Evolutionary conservation across 441 rosid species (phyloP).

Genomic region (Adansonia madagascariensis): DNA sequence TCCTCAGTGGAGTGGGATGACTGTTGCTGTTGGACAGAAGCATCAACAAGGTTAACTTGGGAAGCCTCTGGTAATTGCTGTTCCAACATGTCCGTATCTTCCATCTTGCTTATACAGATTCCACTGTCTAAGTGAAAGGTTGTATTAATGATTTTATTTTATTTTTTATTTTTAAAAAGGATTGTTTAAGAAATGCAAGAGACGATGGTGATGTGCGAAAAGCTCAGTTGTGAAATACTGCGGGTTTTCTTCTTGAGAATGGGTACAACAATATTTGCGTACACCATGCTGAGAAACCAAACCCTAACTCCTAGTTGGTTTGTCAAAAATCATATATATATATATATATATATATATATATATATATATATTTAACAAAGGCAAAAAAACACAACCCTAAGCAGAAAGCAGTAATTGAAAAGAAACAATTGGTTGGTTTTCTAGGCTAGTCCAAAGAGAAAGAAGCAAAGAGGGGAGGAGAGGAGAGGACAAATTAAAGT

Average conservation of each 20-base stretch:
- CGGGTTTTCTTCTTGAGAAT: not conserved
- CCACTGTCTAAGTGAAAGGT: constrained; percentile 16
- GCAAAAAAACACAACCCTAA: not conserved
- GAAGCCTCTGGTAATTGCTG: constrained; percentile 40
- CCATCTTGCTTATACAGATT: constrained; percentile 45
- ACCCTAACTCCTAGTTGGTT: constrained; percentile 28
- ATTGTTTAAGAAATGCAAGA: not conserved
- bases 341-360: no score
- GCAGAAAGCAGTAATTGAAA: not conserved
- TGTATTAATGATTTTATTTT: not conserved
- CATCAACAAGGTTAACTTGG: constrained; percentile 37
- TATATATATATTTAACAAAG: not conserved
- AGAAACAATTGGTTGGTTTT: not conserved
- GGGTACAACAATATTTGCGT: not conserved
- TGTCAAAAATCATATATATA: not conserved
- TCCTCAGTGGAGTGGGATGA: constrained; percentile 30
- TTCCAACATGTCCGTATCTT: constrained; percentile 55
- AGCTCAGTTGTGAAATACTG: not conserved
- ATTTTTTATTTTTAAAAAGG: not conserved
- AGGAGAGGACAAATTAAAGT: not conserved
- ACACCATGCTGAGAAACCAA: not conserved
- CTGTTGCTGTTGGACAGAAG: constrained; percentile 39
- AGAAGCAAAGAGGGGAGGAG: no score
- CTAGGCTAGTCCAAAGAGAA: not conserved
- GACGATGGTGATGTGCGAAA: not conserved